Evolutionary conservation across 1,284 basidiomycete species (phyloP), one percentile per base, ranked within the genome.

Genomic region (Amylostereum areolatum): DNA sequence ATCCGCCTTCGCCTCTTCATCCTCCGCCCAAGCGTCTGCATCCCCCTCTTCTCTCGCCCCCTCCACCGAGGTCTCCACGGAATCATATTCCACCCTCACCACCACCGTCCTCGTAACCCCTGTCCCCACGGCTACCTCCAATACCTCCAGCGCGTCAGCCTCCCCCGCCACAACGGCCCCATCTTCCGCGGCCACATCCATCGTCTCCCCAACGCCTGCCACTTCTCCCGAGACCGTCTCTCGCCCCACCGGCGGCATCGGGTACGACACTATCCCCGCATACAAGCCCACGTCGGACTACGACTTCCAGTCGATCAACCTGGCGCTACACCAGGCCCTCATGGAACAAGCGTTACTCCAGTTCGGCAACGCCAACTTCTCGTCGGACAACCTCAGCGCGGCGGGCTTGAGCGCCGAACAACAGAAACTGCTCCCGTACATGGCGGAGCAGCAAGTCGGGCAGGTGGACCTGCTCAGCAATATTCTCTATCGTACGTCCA

Each of bases 271-370:
- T 4, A 65, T 73, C 25, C 78, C 80, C 0, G 62, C 67, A 4
- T 83, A 81, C 55, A 57, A 59, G 8, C 69, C 75, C 5, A 57
- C 75, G 62, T 72, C 73, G 45, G 76, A 82, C 55, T 85, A 82
- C 55, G 81, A 84, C 63, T 81, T 74, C 60, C 78, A 83, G 60
- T 80, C 78, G 2, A 61, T 84, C 71, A 74, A 73, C 51, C 64
- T 85, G 25, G 81, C 70, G 2, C 62, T 85, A 25, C 77, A 83
- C 59, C 82, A 85, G 63, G 80, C 83, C 62, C 79, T 66, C 55
- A 75, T 82, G 33, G 77, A 82, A 58, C 72, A 82, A 54, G 81
- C 83, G 55, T 64, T 85, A 3, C 85, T 85, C 72, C 73, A 81
- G 58, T 68, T 78, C 54, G 81, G 77, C 28, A 68, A 85, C 6